Percentiles rank a stretch among this genome's conserved stretches.
Evolutionary conservation across 73 alveolate species (phyloP).

Genomic region (Blepharisma japonicum): DNA sequence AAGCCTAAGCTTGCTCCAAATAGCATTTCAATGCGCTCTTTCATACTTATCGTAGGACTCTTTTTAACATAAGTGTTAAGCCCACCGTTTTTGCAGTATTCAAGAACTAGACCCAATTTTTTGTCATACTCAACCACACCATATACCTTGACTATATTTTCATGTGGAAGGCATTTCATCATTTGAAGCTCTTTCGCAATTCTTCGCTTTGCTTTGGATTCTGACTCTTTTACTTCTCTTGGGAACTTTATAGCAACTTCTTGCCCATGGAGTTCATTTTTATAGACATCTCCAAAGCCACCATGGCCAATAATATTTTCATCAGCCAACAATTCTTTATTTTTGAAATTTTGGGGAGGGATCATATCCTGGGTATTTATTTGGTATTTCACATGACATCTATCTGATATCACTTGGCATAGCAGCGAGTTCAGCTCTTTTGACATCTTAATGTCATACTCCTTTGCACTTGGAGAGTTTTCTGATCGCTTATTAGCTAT

Average conservation of each 20-base stretch:
- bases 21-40: conserved; percentile 6
- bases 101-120: not conserved
- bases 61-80: not conserved
- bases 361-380: not conserved
- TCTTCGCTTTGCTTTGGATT: not conserved
- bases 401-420: too few relatives aligned
- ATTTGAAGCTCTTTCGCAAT: not conserved
- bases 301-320: conserved; percentile 23
- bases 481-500: too few relatives aligned
- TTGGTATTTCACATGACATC: too few relatives aligned
- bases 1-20: not conserved
- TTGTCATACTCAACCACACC: not conserved
- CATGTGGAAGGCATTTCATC: not conserved
- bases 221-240: not conserved
- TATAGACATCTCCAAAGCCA: conserved; percentile 3
- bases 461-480: too few relatives aligned
- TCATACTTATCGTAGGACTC: not conserved
- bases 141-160: not conserved
- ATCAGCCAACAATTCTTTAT: not conserved
- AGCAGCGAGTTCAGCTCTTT: too few relatives aligned
- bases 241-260: conserved; percentile 23
- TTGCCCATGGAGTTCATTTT: not conserved
- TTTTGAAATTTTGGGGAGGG: not conserved
- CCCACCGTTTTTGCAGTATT: not conserved
- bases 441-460: too few relatives aligned